Evolutionary conservation across 2,329 filamentous ascomycete genomes (phyloP).

Genomic region (Fusarium sp.): DNA sequence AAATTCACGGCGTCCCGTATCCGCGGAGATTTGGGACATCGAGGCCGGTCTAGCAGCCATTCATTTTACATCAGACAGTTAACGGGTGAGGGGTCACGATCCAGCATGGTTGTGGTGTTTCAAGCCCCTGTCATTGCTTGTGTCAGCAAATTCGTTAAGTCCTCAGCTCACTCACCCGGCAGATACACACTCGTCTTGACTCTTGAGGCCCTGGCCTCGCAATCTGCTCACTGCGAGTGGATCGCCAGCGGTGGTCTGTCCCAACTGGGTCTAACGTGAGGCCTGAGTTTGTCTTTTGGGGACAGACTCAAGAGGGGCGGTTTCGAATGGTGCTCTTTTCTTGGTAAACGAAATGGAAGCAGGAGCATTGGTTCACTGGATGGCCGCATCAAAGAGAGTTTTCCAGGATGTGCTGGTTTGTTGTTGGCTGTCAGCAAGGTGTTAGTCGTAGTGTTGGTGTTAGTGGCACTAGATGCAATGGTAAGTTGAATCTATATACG

Average conservation of each 20-base stretch:
- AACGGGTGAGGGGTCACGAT: constrained; percentile 32
- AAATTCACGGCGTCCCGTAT: constrained; percentile 21
- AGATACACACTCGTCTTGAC: background rate
- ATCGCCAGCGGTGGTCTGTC: constrained; percentile 17
- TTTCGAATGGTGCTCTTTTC: constrained; percentile 27
- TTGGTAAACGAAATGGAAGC: constrained; percentile 28
- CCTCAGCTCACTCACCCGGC: constrained; percentile 17
- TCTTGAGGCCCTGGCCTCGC: background rate
- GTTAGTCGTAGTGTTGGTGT: background rate
- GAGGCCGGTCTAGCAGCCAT: constrained; percentile 9
- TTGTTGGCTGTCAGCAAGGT: background rate
- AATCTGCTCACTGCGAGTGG: constrained; percentile 16
- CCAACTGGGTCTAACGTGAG: constrained; percentile 18
- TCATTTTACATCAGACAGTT: constrained; percentile 39
- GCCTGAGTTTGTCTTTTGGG: constrained; percentile 12
- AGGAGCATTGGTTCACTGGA: constrained; percentile 9
- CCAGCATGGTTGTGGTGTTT: constrained; percentile 36
- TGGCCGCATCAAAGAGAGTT: background rate
- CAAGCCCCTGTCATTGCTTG: constrained; percentile 30
- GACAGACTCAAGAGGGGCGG: constrained; percentile 20
- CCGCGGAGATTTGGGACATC: constrained; percentile 11
- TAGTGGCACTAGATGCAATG: background rate
- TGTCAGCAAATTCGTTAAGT: background rate
- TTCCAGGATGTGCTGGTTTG: background rate
- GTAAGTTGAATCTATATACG: background rate